Evolutionary conservation across 1,284 basidiomycete genomes (phyloP).

Genomic region (Leccinum griseonigrum): DNA sequence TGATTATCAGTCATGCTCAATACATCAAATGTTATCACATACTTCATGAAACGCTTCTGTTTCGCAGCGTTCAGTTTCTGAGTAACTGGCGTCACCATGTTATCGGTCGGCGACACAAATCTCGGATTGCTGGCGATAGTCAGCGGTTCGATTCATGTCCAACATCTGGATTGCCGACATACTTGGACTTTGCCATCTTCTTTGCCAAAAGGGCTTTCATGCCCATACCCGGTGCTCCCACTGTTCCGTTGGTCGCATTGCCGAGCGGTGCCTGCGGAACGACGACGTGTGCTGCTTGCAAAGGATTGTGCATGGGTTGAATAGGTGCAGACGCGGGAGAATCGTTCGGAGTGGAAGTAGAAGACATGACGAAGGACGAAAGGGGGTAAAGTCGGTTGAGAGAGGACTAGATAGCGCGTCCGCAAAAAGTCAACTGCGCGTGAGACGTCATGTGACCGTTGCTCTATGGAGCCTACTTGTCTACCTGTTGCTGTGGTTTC

Average conservation of each 20-base stretch:
- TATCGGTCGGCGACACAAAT: slow-evolving; percentile 89
- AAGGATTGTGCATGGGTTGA: slow-evolving; percentile 82
- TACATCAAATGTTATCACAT: slow-evolving; percentile 30
- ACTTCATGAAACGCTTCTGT: slow-evolving; percentile 93
- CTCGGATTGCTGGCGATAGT: slow-evolving; percentile 58
- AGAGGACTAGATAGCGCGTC: slow-evolving; percentile 4
- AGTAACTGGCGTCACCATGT: slow-evolving; percentile 87
- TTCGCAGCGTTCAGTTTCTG: slow-evolving; percentile 86
- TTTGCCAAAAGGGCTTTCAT: slow-evolving; percentile 86
- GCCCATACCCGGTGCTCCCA: slow-evolving; percentile 70
- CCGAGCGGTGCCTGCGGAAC: slow-evolving; percentile 79
- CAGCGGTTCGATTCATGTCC: slow-evolving; percentile 4
- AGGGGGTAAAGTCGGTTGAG: background rate
- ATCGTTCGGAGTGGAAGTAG: slow-evolving; percentile 57
- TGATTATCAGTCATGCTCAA: slow-evolving; percentile 8
- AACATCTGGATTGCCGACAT: slow-evolving; percentile 31
- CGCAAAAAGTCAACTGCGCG: slow-evolving; percentile 31
- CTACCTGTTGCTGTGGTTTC: background rate
- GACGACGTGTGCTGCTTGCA: slow-evolving; percentile 73
- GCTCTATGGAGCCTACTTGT: background rate
- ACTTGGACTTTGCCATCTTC: slow-evolving; percentile 84
- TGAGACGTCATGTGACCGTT: slow-evolving; percentile 25
- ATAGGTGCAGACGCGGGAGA: slow-evolving; percentile 61
- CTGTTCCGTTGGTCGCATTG: slow-evolving; percentile 47
- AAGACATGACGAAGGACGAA: slow-evolving; percentile 46